A percentile compares a stretch with the other conserved stretches of the same genome.
These are phyloP conservation scores for Coniochaeta pulveracea DNA, from an alignment of 2,329 filamentous ascomycete species.

Conservation along the genomic window DNA sequence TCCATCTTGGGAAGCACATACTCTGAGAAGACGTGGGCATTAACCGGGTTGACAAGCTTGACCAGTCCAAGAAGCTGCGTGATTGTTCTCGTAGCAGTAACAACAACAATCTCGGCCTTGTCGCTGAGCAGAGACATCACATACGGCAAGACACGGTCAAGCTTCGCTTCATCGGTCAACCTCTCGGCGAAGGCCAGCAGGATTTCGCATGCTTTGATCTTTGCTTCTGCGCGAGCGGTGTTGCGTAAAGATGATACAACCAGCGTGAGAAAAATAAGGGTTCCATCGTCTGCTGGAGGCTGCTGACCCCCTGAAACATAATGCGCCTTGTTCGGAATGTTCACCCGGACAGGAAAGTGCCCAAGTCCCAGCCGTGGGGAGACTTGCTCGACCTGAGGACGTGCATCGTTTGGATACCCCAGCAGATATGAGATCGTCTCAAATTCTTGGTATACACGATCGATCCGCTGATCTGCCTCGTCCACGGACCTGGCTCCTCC, in stretches of 20 bases:
- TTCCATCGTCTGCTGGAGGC: constrained; percentile 70
- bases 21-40: constrained; percentile 57
- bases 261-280: constrained; percentile 81
- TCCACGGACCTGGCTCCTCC: constrained; percentile 62
- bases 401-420: constrained; percentile 48
- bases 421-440: constrained; percentile 96
- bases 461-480: constrained; percentile 87
- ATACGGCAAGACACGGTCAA: constrained; percentile 88
- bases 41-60: constrained; percentile 70
- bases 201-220: constrained; percentile 81
- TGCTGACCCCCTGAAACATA: constrained; percentile 49
- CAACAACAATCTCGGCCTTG: constrained; percentile 70
- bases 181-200: constrained; percentile 84
- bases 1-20: constrained; percentile 57
- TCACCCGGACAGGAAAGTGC: constrained; percentile 71
- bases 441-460: constrained; percentile 86
- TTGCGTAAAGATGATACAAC: constrained; percentile 83
- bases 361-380: constrained; percentile 40
- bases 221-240: constrained; percentile 77
- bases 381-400: constrained; percentile 18
- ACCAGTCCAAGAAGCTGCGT: constrained; percentile 84
- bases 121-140: constrained; percentile 75
- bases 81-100: constrained; percentile 75
- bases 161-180: constrained; percentile 87
- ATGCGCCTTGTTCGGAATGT: constrained; percentile 77